phyloP scores from a whole-genome alignment of 495 filamentous ascomycete species.

The Usnea hakonensis region DNA sequence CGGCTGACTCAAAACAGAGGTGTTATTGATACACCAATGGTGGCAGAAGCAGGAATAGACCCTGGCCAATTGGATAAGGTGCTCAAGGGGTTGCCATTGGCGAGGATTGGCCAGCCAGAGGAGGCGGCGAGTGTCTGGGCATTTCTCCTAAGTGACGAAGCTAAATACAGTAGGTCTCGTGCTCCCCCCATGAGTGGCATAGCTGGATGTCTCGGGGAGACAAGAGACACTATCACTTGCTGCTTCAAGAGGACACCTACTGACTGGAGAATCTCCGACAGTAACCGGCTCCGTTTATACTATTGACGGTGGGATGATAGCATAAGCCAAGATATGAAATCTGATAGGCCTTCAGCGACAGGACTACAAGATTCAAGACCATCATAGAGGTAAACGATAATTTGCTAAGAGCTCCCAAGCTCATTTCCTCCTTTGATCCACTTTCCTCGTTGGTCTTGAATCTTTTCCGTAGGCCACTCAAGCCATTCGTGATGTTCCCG shows the following conservation, averaged over 20 bases:
- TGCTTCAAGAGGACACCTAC: neutral
- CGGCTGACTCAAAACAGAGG: neutral
- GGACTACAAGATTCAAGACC: neutral
- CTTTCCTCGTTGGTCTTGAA: neutral
- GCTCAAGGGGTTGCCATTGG: neutral
- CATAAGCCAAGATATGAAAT: neutral
- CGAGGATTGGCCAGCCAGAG: neutral
- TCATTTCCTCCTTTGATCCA: neutral
- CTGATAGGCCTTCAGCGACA: neutral
- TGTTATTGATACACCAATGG: neutral
- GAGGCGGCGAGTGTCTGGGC: neutral
- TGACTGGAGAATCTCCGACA: neutral
- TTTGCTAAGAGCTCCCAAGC: neutral
- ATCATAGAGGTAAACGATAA: neutral
- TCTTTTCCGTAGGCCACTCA: conserved; percentile 26
- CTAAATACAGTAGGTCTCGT: neutral
- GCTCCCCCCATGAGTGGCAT: neutral
- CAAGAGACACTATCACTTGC: neutral
- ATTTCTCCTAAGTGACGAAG: neutral
- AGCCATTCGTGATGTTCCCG: conserved; percentile 27
- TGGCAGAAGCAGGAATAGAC: neutral
- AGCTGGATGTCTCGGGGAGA: neutral
- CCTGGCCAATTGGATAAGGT: neutral
- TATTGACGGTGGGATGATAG: neutral
- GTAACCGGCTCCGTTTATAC: neutral